These are phyloP conservation scores for Leptodermis oblonga DNA, from an alignment of 257 asterid species.

Conservation along the genomic window DNA sequence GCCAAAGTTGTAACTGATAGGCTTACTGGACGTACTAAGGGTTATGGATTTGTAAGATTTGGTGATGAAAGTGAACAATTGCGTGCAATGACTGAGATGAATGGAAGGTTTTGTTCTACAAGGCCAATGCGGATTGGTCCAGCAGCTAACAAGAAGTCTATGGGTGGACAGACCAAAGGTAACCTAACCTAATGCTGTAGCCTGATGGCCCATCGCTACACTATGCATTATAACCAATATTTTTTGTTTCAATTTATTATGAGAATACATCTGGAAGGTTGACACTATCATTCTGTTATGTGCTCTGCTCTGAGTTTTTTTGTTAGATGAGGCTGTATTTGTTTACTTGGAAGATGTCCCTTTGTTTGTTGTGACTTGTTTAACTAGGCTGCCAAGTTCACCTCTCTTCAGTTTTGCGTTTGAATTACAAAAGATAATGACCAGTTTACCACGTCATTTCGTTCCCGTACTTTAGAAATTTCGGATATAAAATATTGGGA, in stretches of 20 bases:
- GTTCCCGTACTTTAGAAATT: constrained; percentile 37
- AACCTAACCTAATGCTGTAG: constrained; percentile 13
- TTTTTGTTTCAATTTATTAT: not conserved
- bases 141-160: constrained; percentile 81
- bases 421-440: constrained; percentile 44
- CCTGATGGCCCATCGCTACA: constrained; percentile 17
- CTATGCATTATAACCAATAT: not conserved
- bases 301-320: constrained; percentile 24
- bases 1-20: constrained; percentile 92
- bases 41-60: constrained; percentile 89
- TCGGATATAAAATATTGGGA: constrained; percentile 27
- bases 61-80: constrained; percentile 78
- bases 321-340: constrained; percentile 30
- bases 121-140: constrained; percentile 96
- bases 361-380: constrained; percentile 37
- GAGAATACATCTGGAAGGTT: not conserved
- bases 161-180: constrained; percentile 67
- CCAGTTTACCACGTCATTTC: constrained; percentile 41
- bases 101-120: constrained; percentile 80
- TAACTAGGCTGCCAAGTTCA: constrained; percentile 18
- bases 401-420: constrained; percentile 15
- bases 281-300: constrained; percentile 16
- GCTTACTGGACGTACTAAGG: constrained; percentile 79
- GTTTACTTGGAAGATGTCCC: constrained; percentile 20
- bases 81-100: constrained; percentile 93